Evolutionary conservation across 2,329 filamentous ascomycete species (phyloP), one percentile per base, ranked within the genome.

Genomic region (Plenodomus lindquistii): DNA sequence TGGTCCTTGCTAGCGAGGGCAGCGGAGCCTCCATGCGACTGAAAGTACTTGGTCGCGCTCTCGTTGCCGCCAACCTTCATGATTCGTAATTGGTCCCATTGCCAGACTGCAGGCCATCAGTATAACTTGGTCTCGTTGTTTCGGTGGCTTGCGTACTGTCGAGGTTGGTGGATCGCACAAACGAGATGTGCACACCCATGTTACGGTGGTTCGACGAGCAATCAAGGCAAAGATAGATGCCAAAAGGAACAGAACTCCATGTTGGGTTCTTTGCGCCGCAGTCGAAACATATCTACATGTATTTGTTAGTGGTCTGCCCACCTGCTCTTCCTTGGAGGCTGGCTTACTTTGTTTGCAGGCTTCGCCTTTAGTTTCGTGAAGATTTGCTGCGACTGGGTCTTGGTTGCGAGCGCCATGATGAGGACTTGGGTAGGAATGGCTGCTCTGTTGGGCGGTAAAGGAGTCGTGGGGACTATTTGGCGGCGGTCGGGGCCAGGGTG

Each of bases 61-160:
- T 97, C 93, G 69, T 99, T 99, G 48, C 94, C 94, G 59, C 94
- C 94, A 15, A 97, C 91, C 78, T 99, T 99, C 93, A 99, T 97
- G 48, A 93, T 76, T 43, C 94, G 89, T 52, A 99, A 82, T 74
- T 99, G 94, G 62, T 97, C 91, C 94, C 94, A 99, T 88, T 97
- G 91, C 94, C 94, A 99, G 57, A 79, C 76, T 79, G 48, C 46
- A 18, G 6, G 16, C 19, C 9, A 55, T 74, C 57, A 75, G 70
- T 59, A 52, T 27, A 42, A 27, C 40, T 31, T 49, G 41, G 21
- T 13, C 37, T 27, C 20, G 9, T 9, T 19, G 34, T 11, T 22
- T 42, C 21, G 40, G 44, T 46, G 29, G 35, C 24, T 37, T 35
- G 65, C 91, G 71, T 89, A 97, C 93, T 91, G 75, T 99, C 94